Base-by-base conservation (phyloP, 2,329 filamentous ascomycete genomes). In the Dactylellina drechsleri region DNA sequence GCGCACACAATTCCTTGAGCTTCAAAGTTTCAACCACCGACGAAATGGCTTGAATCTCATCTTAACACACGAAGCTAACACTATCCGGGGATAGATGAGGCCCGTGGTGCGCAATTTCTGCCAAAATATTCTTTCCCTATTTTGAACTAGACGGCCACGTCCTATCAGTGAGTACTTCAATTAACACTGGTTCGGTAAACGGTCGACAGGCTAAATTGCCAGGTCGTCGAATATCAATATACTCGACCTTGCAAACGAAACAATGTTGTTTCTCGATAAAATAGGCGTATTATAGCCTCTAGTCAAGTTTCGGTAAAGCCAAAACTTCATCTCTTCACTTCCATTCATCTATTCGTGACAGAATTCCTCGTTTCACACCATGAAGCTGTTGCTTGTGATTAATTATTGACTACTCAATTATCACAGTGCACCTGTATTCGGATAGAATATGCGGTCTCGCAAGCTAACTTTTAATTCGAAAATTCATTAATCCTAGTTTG, bases 11-110 rank as follows among this genome's bases (percentile, higher is more conserved):
- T 10, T 12, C 20, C 45, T 31, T 28, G 18, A 54, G 26, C 50
- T 66, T 61, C 56, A 50, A 60, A 49, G 56, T 73, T 53, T 61
- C 56, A 26, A 61, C 36, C 68, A 73, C 66, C 68, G 61, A 60
- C 54, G 47, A 68, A 61, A 62, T 57, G 57, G 49, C 57, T 62
- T 66, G 56, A 50, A 66, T 65, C 60, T 73, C 49, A 59, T n/a
- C 36, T n/a, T 59, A 36, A 40, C 65, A 60, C 60, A 61, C 54
- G 61, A 73, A 16, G 52, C 68, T 73, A 66, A 26, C 58, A 40
- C 49, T 18, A 26, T 66, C 68, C 66, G 54, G 68, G 56, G 56
- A 60, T 66, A 61, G 60, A 66, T 56, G 56, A 36, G 31, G 31
- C 31, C 31, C 31, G 61, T 66, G 60, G 40, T 31, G 54, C 56